Evolutionary conservation across 139 green algal genomes (phyloP).

Genomic region (Closterium sp.): DNA sequence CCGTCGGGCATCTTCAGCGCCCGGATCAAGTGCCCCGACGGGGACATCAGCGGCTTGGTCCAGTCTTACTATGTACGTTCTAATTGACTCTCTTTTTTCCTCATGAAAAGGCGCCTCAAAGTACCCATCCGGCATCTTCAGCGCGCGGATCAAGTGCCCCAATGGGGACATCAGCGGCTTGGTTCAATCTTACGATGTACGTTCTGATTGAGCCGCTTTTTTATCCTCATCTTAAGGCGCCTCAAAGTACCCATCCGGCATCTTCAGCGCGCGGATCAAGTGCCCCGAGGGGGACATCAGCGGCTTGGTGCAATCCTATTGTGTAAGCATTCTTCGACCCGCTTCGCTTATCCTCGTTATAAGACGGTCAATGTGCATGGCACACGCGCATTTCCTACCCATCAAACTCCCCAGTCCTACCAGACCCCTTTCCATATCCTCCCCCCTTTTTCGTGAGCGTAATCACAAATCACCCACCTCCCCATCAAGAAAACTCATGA

Average conservation of each 20-base stretch:
- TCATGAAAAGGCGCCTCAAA: too few species aligned
- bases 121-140: conserved; percentile 14
- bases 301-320: conserved; percentile 30
- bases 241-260: conserved; percentile 7
- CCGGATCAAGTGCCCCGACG: conserved; percentile 17
- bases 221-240: too few species aligned
- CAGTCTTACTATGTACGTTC: conserved; percentile 24
- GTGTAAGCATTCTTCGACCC: too few species aligned
- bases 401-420: too few species aligned
- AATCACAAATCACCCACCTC: too few species aligned
- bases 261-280: conserved; percentile 19
- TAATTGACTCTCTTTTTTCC: neutral
- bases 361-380: neutral
- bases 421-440: too few species aligned
- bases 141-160: conserved; percentile 21
- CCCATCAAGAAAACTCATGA: too few species aligned
- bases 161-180: conserved; percentile 23
- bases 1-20: conserved; percentile 5
- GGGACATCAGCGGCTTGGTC: conserved; percentile 30
- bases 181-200: conserved; percentile 25
- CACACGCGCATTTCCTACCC: neutral
- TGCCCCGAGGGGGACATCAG: conserved; percentile 23
- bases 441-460: too few species aligned
- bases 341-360: neutral
- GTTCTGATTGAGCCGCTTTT: neutral